Evolutionary conservation across 2,329 filamentous ascomycete species (phyloP).

Genomic region (Albophoma yamanashiensis): DNA sequence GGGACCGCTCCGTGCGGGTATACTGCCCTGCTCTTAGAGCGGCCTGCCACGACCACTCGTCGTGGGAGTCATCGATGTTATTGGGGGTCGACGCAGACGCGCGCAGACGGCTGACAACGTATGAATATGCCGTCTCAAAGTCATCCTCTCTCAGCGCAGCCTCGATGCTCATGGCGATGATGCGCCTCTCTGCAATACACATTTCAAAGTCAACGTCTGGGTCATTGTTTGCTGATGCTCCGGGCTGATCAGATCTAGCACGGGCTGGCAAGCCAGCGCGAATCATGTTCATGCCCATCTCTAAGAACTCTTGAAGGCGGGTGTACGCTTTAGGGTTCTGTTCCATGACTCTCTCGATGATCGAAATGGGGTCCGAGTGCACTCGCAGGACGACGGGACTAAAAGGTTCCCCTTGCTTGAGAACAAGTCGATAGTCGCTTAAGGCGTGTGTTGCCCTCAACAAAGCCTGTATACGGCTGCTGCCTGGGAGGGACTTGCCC

Average conservation of each 20-base stretch:
- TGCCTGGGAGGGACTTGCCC: conserved; percentile 35
- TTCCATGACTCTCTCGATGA: conserved; percentile 62
- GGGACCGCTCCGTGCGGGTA: conserved; percentile 41
- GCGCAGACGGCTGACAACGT: conserved; percentile 60
- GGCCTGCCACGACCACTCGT: conserved; percentile 69
- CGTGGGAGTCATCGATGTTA: conserved; percentile 19
- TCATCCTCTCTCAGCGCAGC: conserved; percentile 66
- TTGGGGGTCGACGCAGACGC: conserved; percentile 5
- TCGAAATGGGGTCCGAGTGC: conserved; percentile 61
- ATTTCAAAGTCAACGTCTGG: conserved; percentile 18
- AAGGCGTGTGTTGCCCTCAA: conserved; percentile 64
- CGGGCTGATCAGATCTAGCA: not conserved
- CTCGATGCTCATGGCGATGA: conserved; percentile 73
- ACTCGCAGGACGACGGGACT: conserved; percentile 70
- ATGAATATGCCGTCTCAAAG: conserved; percentile 81
- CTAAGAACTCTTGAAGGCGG: conserved; percentile 60
- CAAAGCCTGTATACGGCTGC: conserved; percentile 49
- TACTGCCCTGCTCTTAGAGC: conserved; percentile 72
- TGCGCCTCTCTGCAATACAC: conserved; percentile 47
- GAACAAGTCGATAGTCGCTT: conserved; percentile 64
- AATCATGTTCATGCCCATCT: conserved; percentile 58
- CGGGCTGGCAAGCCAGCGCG: conserved; percentile 37
- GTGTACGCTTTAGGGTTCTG: conserved; percentile 69
- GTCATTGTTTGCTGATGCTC: conserved; percentile 7
- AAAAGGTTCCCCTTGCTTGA: conserved; percentile 73